Evolutionary conservation across 768 basidiomycete species (phyloP).

Genomic region (Omphalotus guepiniiformis): DNA sequence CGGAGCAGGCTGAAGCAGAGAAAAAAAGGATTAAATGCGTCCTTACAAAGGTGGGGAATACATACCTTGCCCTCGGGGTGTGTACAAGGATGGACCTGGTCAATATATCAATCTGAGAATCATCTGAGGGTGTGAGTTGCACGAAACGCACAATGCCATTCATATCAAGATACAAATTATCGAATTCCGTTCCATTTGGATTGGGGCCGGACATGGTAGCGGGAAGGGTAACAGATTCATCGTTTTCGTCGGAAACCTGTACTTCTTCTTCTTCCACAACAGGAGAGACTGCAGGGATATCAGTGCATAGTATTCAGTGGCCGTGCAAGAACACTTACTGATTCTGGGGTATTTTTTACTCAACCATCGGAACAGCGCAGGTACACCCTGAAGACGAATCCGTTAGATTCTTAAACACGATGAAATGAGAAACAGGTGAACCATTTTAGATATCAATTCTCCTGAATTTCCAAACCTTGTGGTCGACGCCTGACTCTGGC

Average conservation of each 20-base stretch:
- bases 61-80: slow-evolving; percentile 94
- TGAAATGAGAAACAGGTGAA: neutral
- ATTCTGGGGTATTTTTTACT: slow-evolving; percentile 99
- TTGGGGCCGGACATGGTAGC: slow-evolving; percentile 78
- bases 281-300: slow-evolving; percentile 47
- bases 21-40: slow-evolving; percentile 5
- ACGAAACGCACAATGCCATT: slow-evolving; percentile 85
- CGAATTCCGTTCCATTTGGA: slow-evolving; percentile 95
- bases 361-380: slow-evolving; percentile 96
- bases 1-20: slow-evolving; percentile 68
- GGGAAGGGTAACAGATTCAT: slow-evolving; percentile 65
- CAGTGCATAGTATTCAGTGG: slow-evolving; percentile 1
- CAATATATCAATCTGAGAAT: slow-evolving; percentile 6
- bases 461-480: neutral
- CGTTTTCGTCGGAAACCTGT: slow-evolving; percentile 63
- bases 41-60: slow-evolving; percentile 1
- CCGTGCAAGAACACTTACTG: slow-evolving; percentile 41
- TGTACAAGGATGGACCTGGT: slow-evolving; percentile 94
- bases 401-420: neutral
- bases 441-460: neutral
- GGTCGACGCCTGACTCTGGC: too few relatives aligned
- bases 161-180: slow-evolving; percentile 98
- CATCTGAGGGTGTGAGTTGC: neutral
- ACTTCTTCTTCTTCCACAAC: slow-evolving; percentile 85
- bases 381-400: slow-evolving; percentile 99